Percentiles rank a stretch among this genome's conserved stretches.
Evolutionary conservation across 2,329 filamentous ascomycete genomes (phyloP).

Genomic region (Fusarium guadeloupense): DNA sequence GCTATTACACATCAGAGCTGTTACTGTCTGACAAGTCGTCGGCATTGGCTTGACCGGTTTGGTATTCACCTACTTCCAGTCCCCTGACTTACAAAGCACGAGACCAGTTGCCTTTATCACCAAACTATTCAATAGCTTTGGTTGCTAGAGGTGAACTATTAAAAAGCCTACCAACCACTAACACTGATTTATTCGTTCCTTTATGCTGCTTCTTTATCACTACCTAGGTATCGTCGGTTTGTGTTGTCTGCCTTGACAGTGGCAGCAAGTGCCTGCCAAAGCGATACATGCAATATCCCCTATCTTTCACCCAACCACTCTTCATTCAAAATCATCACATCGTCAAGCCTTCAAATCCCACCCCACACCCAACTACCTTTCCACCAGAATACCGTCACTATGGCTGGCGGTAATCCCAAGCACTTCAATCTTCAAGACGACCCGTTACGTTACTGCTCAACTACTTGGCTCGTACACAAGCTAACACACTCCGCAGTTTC

Average conservation of each 20-base stretch:
- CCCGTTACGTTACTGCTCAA: constrained; percentile 44
- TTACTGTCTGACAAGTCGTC: neutral
- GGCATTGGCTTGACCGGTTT: neutral
- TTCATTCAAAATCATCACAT: neutral
- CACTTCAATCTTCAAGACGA: constrained; percentile 52
- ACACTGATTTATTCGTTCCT: neutral
- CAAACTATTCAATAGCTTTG: neutral
- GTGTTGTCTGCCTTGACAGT: constrained; percentile 15
- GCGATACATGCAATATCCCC: neutral
- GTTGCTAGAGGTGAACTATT: neutral
- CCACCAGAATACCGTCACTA: constrained; percentile 30
- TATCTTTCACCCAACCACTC: neutral
- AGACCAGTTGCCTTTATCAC: neutral
- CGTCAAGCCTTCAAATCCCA: neutral
- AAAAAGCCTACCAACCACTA: neutral
- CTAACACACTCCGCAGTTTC: constrained; percentile 68
- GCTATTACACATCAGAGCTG: neutral
- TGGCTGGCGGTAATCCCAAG: constrained; percentile 51
- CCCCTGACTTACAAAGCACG: neutral
- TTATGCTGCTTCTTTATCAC: neutral
- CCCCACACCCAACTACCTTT: neutral
- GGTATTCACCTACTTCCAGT: neutral
- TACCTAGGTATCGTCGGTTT: neutral
- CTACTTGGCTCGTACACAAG: neutral
- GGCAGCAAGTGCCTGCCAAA: neutral